Evolutionary conservation across 2,329 filamentous ascomycete species (phyloP).

Genomic region (Bipolaris cookei): DNA sequence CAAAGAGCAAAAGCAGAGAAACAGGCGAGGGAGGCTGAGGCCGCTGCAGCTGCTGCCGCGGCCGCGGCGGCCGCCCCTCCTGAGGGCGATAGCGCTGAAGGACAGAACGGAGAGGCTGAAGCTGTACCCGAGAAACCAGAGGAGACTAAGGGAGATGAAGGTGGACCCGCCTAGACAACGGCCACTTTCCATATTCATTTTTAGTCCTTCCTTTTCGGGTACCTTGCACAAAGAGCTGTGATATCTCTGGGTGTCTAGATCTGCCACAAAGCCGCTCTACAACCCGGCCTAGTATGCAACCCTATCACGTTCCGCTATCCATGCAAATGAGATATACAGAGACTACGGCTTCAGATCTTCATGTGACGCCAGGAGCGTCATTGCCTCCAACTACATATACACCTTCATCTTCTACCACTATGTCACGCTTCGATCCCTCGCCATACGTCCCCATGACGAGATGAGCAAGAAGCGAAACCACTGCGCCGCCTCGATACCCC

Average conservation of each 20-base stretch:
- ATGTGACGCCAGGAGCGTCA: not conserved
- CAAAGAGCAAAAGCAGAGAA: slow-evolving; percentile 55
- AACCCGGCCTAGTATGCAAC: slow-evolving; percentile 38
- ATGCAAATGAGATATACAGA: slow-evolving; percentile 21
- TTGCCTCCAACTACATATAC: not conserved
- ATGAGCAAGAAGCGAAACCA: slow-evolving; percentile 8
- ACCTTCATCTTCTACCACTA: not conserved
- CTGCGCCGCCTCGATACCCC: too few relatives aligned
- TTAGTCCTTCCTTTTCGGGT: slow-evolving; percentile 8
- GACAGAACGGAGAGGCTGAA: slow-evolving; percentile 32
- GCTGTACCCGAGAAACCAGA: slow-evolving; percentile 28
- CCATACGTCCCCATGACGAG: slow-evolving; percentile 15
- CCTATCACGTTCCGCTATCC: slow-evolving; percentile 27
- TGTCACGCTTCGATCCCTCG: not conserved
- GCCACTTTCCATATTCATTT: slow-evolving; percentile 20
- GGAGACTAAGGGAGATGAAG: slow-evolving; percentile 46
- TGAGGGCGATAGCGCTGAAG: slow-evolving; percentile 33
- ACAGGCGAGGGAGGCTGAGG: slow-evolving; percentile 41
- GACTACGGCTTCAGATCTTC: slow-evolving; percentile 9
- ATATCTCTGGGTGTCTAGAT: slow-evolving; percentile 27
- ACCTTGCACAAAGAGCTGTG: slow-evolving; percentile 33
- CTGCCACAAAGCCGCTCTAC: slow-evolving; percentile 28
- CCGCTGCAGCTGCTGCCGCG: slow-evolving; percentile 35
- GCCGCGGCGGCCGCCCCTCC: slow-evolving; percentile 18
- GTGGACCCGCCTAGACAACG: slow-evolving; percentile 42